Base-by-base conservation (phyloP, 345 rosid species). In the Lenwebbia sp. region DNA sequence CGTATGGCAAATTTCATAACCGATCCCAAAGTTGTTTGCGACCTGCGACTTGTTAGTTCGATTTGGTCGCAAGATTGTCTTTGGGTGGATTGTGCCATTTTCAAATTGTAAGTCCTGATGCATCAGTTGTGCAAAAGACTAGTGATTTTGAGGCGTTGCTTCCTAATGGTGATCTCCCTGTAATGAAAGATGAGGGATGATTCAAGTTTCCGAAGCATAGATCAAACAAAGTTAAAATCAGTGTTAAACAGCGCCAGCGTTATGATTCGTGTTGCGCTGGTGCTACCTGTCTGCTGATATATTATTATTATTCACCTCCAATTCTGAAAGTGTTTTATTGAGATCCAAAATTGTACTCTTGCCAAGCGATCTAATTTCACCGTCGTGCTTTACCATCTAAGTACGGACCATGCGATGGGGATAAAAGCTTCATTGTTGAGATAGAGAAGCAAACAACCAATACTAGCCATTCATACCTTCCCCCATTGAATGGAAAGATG, bases 131-230 rank as follows among this genome's bases (percentile, higher is more conserved):
- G 22, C 47, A 0, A 5, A 0, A 2, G 1, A 75, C 22, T 75
- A 0, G 33, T 4, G 40, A 33, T 13, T 50, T 28, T 49, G 37
- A 33, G 40, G 5, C 28, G 84, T 83, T 83, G 84, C 84, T 83
- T 83, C 60, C 44, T 53, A 83, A 53, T 30, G 49, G 84, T 83
- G 84, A 83, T 10, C 84, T 83, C 84, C 57, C 84, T 83, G 26
- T 53, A 50, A 50, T 21, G 6, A 33, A 52, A 19, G n/a, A 50
- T 52, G 56, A 56, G 56, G 84, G 58, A 70, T 70, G 58, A 21
- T 53, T 54, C 84, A 83, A 52, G 84, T 83, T 83, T 83, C 84
- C 41, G 84, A 83, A 83, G 84, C 84, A 83, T 53, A 83, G 19
- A 53, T 82, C 26, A 7, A 76, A 41, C 41, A 26, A 47, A 6